These are phyloP conservation scores for Arabidopsis arenosa DNA, from an alignment of 345 rosid genomes.

Conservation along the genomic window DNA sequence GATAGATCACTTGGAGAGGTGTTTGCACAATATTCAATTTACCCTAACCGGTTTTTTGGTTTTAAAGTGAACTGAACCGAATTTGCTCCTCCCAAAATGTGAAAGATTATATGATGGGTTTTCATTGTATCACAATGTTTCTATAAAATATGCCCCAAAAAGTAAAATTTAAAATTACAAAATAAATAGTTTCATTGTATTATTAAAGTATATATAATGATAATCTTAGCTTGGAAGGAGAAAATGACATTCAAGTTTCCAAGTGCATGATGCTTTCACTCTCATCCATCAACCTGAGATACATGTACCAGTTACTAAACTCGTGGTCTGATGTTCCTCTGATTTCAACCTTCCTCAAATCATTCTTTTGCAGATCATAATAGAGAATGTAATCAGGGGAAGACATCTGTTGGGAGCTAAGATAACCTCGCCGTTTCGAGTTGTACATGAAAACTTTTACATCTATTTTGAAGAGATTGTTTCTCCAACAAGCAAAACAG, in stretches of 20 bases:
- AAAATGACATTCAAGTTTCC: not conserved
- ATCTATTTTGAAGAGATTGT: no score
- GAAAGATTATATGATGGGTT: not conserved
- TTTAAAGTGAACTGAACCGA: constrained; percentile 21
- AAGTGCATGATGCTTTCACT: constrained; percentile 14
- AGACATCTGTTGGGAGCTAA: no score
- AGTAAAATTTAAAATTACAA: not conserved
- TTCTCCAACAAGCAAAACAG: no score
- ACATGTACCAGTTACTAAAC: no score
- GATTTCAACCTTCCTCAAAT: no score
- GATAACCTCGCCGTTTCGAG: no score
- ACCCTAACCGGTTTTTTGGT: constrained; percentile 33
- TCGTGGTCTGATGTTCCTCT: no score
- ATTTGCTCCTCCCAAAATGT: constrained; percentile 6
- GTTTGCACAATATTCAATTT: constrained; percentile 13
- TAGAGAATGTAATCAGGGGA: no score
- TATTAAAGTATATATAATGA: not conserved
- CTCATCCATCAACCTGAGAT: no score
- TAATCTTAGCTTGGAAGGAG: not conserved
- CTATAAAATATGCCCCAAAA: not conserved
- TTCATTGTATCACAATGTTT: constrained; percentile 4
- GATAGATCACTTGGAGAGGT: constrained; percentile 31
- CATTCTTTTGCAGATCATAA: no score
- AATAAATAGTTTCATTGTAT: not conserved
- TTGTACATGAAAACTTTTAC: no score